Evolutionary conservation across 495 filamentous ascomycete genomes (phyloP).

Genomic region (Xylaria venustula): DNA sequence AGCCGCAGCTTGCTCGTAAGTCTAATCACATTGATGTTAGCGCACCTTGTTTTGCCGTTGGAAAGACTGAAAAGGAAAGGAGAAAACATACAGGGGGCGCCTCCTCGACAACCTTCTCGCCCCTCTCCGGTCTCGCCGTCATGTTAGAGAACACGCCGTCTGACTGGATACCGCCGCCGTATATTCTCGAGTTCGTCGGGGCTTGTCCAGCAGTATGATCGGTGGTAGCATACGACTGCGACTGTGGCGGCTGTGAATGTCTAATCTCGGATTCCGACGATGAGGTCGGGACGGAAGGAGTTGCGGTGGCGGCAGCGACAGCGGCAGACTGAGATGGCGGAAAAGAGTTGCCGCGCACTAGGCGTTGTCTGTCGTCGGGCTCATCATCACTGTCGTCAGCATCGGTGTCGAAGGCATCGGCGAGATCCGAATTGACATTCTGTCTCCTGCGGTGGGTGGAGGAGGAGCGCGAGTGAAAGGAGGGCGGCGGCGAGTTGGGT

Average conservation of each 20-base stretch:
- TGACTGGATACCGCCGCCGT: conserved; percentile 66
- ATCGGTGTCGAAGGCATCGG: conserved; percentile 84
- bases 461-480: conserved; percentile 82
- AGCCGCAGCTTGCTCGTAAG: conserved; percentile 97
- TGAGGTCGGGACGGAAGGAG: conserved; percentile 13
- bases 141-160: conserved; percentile 98
- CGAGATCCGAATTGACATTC: conserved; percentile 69
- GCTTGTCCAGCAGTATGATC: conserved; percentile 9
- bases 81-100: conserved; percentile 81
- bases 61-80: not conserved
- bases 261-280: conserved; percentile 13
- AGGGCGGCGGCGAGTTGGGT: conserved; percentile 87
- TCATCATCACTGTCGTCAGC: conserved; percentile 72
- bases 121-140: conserved; percentile 83
- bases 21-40: conserved; percentile 47
- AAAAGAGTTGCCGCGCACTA: conserved; percentile 71
- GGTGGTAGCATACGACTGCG: conserved; percentile 20
- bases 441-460: conserved; percentile 61
- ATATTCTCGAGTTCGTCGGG: conserved; percentile 46
- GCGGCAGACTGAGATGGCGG: conserved; percentile 17
- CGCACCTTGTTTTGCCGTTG: not conserved
- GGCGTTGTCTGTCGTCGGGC: conserved; percentile 76
- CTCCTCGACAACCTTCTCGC: conserved; percentile 80
- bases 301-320: conserved; percentile 9
- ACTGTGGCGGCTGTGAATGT: conserved; percentile 15